Conservation (phyloP, 495 filamentous ascomycete species). For the Sphaerosporella brunnea region DNA sequence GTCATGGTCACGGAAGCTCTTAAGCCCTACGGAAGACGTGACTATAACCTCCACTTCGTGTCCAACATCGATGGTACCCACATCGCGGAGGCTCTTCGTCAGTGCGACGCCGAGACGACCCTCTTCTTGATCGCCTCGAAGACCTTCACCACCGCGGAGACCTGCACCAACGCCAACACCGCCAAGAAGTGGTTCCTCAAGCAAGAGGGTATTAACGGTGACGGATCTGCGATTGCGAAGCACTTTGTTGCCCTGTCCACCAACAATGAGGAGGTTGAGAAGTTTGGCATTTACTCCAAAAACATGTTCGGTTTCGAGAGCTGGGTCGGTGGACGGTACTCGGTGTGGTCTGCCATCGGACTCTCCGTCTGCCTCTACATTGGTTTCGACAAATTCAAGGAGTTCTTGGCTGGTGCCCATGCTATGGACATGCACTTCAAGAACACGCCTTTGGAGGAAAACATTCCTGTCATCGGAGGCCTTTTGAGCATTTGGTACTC, state of each 20-base stretch:
- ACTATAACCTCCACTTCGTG: slow-evolving; percentile 85
- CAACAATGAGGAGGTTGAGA: slow-evolving; percentile 84
- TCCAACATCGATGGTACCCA: slow-evolving; percentile 99
- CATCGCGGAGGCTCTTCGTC: slow-evolving; percentile 77
- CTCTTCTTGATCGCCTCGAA: slow-evolving; percentile 96
- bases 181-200: slow-evolving; percentile 91
- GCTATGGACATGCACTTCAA: slow-evolving; percentile 98
- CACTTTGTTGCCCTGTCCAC: slow-evolving; percentile 98
- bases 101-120: slow-evolving; percentile 87
- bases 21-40: slow-evolving; percentile 74
- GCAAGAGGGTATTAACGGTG: slow-evolving; percentile 54
- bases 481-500: slow-evolving; percentile 96
- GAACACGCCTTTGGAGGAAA: slow-evolving; percentile 73
- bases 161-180: slow-evolving; percentile 85
- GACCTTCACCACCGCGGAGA: slow-evolving; percentile 98
- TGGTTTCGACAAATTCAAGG: slow-evolving; percentile 90
- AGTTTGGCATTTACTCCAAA: slow-evolving; percentile 91
- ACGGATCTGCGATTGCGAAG: slow-evolving; percentile 65
- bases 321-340: slow-evolving; percentile 97
- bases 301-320: slow-evolving; percentile 99
- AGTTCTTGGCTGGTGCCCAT: slow-evolving; percentile 88
- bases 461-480: slow-evolving; percentile 84
- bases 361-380: slow-evolving; percentile 86
- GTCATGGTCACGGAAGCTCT: slow-evolving; percentile 98
- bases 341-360: slow-evolving; percentile 96